These are phyloP conservation scores for Glycine tomentella DNA, from an alignment of 306 rosid species.

Conservation along the genomic window DNA sequence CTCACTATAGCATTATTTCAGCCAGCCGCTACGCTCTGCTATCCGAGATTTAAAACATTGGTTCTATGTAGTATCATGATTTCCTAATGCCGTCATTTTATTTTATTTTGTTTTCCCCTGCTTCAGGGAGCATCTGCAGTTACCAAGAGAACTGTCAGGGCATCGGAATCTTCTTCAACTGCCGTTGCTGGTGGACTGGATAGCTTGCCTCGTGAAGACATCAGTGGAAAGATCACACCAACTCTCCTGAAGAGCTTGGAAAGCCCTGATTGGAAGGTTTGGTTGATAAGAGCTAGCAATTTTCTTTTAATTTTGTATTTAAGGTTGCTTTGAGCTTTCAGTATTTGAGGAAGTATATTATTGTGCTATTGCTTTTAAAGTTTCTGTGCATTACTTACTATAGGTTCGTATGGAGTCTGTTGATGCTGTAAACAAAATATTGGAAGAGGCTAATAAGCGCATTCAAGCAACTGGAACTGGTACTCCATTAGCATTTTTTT, in stretches of 20 bases:
- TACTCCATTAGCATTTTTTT: constrained; percentile 39
- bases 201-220: constrained; percentile 97
- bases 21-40: too few relatives aligned
- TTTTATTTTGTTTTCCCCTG: constrained; percentile 7
- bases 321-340: constrained; percentile 15
- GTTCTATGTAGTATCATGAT: background rate
- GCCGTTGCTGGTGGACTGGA: constrained; percentile 72
- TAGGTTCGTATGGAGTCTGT: constrained; percentile 97
- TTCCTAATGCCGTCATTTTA: constrained; percentile 18
- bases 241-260: constrained; percentile 85
- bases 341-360: constrained; percentile 5
- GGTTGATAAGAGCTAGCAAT: constrained; percentile 18
- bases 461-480: constrained; percentile 97
- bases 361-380: constrained; percentile 25
- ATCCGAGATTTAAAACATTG: too few relatives aligned
- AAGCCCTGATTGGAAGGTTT: constrained; percentile 99
- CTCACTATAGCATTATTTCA: too few relatives aligned
- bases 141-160: constrained; percentile 72
- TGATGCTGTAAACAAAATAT: constrained; percentile 88
- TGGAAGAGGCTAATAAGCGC: constrained; percentile 98
- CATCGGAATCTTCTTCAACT: constrained; percentile 69
- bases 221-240: constrained; percentile 92
- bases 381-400: constrained; percentile 5
- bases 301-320: constrained; percentile 11
- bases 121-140: constrained; percentile 83